These are phyloP conservation scores for Kwoniella sp. DNA, from an alignment of 768 basidiomycete species.

Conservation along the genomic window DNA sequence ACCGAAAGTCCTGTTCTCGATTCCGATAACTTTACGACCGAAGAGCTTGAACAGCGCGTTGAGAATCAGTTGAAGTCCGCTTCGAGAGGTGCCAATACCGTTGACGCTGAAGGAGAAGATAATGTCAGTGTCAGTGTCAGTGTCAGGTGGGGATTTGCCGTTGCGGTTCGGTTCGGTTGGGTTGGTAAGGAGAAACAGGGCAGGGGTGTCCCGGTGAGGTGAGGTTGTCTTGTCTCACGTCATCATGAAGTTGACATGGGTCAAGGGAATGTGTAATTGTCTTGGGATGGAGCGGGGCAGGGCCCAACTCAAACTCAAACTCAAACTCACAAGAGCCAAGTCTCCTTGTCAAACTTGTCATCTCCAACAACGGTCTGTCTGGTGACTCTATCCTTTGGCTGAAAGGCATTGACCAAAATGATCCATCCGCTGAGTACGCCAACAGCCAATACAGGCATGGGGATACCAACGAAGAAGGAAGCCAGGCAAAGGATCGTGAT, in stretches of 20 bases:
- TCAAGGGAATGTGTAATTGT: too few species aligned
- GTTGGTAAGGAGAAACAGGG: too few species aligned
- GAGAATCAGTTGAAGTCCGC: slow-evolving; percentile 37
- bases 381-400: slow-evolving; percentile 8
- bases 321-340: slow-evolving; percentile 43
- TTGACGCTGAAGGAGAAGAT: slow-evolving; percentile 29
- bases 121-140: too few species aligned
- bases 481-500: slow-evolving; percentile 3
- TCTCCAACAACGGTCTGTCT: slow-evolving; percentile 13
- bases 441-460: neutral
- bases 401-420: neutral
- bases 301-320: too few species aligned
- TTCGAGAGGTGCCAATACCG: slow-evolving; percentile 36
- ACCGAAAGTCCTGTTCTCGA: slow-evolving; percentile 44
- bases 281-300: too few species aligned
- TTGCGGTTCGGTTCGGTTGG: too few species aligned
- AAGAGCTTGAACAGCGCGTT: slow-evolving; percentile 30
- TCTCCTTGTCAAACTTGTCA: slow-evolving; percentile 25
- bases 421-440: neutral
- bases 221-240: too few species aligned
- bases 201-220: too few species aligned
- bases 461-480: slow-evolving; percentile 14
- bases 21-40: slow-evolving; percentile 34
- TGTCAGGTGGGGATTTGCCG: too few species aligned
- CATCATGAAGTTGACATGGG: neutral